Conservation (phyloP, 169 alveolate species). For the Plasmodium berghei region DNA sequence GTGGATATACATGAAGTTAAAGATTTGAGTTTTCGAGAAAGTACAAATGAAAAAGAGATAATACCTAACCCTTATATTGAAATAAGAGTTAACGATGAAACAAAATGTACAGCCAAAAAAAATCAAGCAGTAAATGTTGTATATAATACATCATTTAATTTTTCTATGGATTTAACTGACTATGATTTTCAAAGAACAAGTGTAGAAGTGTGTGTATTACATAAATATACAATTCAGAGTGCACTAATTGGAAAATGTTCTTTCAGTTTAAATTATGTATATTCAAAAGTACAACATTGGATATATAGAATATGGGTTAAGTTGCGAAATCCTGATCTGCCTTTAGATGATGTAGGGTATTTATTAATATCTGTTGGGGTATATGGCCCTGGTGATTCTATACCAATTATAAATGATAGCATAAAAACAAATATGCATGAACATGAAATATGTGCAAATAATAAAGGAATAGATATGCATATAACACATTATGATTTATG, state of each 20-base stretch:
- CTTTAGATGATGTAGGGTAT: conserved; percentile 82
- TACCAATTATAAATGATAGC: conserved; percentile 87
- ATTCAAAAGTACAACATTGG: conserved; percentile 89
- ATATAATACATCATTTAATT: conserved; percentile 87
- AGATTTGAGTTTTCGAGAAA: conserved; percentile 88
- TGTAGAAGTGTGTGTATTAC: conserved; percentile 86
- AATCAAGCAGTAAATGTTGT: conserved; percentile 86
- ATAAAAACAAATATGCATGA: conserved; percentile 53
- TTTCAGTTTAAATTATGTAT: conserved; percentile 85
- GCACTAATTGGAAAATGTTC: conserved; percentile 89
- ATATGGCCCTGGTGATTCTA: conserved; percentile 90
- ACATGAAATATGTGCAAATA: conserved; percentile 4
- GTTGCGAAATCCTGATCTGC: conserved; percentile 82
- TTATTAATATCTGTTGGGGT: conserved; percentile 87
- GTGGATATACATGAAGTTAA: conserved; percentile 90
- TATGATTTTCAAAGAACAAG: conserved; percentile 84
- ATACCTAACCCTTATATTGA: conserved; percentile 87
- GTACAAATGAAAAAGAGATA: conserved; percentile 83
- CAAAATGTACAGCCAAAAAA: conserved; percentile 80
- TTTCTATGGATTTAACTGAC: conserved; percentile 84
- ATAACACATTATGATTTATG: conserved; percentile 64
- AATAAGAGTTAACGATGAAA: conserved; percentile 80
- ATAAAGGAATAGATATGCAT: conserved; percentile 67
- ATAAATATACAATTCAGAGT: conserved; percentile 86
- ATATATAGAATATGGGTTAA: conserved; percentile 89